Evolutionary conservation across 148 eudicot species (phyloP), one percentile per base, ranked within the genome.

Genomic region (Linanthus parryae): DNA sequence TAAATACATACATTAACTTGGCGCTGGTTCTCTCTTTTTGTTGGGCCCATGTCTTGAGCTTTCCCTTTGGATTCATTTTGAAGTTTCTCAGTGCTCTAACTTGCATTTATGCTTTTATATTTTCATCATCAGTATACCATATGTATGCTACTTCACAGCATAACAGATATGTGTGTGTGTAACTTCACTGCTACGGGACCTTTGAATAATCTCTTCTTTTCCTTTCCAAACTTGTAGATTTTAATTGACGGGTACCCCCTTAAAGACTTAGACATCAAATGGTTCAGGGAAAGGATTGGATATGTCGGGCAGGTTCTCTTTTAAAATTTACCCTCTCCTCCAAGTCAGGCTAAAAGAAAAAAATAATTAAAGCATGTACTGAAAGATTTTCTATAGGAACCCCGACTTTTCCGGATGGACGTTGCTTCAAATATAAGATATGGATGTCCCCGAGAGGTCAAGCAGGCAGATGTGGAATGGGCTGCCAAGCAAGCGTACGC

Each of bases 401-500:
- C 99, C 49, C 80, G 83, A 29, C 95, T 90, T 70, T 90, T 85
- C 51, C 76, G 92, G 65, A 80, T 63, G 80, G 91, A 90, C 68
- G 66, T 90, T 24, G 74, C 78, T 55, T 85, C 97, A 61, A 90
- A 90, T 65, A 90, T 90, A 61, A 74, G 69, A 64, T 94, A 94
- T 30, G 99, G 99, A 45, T 94, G 96, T 63, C 64, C 79, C 22
- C 71, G 82, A 59, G 80, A 74, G 48, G 68, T 94, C 17, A 75
- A 57, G 38, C 96, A 80, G 39, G 83, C 73, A 54, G 95, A 94
- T 54, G 74, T 94, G 41, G 99, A 84, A 78, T 77, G 80, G 85
- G 99, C 99, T 56, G 91, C 96, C 23, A 88, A 74, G 68, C 79
- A 84, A 64, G 99, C 96, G 4, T 80, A 67, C 72, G 99, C 99